These are phyloP conservation scores for Talaromyces sp. DNA, from an alignment of 2,329 filamentous ascomycete species.

Conservation along the genomic window DNA sequence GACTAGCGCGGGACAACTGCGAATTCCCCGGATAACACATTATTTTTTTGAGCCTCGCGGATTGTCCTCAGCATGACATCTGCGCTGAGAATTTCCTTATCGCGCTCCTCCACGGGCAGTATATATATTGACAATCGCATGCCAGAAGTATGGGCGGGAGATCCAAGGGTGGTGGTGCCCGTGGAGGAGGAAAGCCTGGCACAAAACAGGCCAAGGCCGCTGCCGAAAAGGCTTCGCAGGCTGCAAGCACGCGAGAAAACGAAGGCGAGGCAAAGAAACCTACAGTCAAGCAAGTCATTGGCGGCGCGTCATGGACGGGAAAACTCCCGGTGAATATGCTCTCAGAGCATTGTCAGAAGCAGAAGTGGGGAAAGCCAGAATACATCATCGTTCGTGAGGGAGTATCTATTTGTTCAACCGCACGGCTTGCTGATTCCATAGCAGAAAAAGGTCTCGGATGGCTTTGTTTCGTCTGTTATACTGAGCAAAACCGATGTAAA, in stretches of 20 bases:
- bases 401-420: neutral
- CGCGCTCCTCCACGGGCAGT: slow-evolving; percentile 19
- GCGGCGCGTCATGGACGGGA: slow-evolving; percentile 92
- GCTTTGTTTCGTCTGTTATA: slow-evolving; percentile 75
- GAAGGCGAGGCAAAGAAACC: slow-evolving; percentile 51
- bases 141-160: slow-evolving; percentile 34
- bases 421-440: neutral
- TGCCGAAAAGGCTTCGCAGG: slow-evolving; percentile 26
- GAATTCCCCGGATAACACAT: neutral
- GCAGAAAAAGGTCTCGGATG: slow-evolving; percentile 61
- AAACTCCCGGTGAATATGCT: slow-evolving; percentile 92
- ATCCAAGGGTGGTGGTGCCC: slow-evolving; percentile 31
- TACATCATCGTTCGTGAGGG: slow-evolving; percentile 64
- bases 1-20: slow-evolving; percentile 26
- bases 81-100: neutral
- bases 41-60: neutral
- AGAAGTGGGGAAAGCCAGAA: slow-evolving; percentile 91
- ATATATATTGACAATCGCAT: slow-evolving; percentile 2
- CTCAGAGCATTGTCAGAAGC: slow-evolving; percentile 90
- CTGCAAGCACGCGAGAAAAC: slow-evolving; percentile 27
- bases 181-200: slow-evolving; percentile 34
- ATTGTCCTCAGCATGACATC: neutral
- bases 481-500: slow-evolving; percentile 70
- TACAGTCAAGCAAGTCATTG: slow-evolving; percentile 71
- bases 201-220: slow-evolving; percentile 37